Base-by-base conservation (phyloP, 2,329 filamentous ascomycete genomes). In the Cladophialophora carrionii region DNA sequence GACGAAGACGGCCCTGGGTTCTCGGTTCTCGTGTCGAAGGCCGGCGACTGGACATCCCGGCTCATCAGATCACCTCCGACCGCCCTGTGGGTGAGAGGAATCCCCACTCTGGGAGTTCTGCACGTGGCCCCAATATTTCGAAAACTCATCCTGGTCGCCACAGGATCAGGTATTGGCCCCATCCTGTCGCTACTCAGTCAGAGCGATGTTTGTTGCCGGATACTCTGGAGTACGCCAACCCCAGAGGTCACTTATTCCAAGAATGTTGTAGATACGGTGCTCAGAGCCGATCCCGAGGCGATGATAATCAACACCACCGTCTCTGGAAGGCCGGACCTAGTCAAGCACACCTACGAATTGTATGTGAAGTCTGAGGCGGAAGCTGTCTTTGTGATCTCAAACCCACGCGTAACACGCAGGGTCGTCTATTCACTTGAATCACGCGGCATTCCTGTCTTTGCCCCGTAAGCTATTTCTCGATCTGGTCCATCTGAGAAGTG, bases 381-480 rank as follows among this genome's bases (percentile, higher is more conserved):
- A 79, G 90, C 88, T 2, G 88, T 91, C 43, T 87, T 91, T 72
- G 83, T 91, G 65, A 88, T 92, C 71, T 87, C 87, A 62, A 92
- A 92, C 74, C 85, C 87, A 63, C 82, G 77, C 63, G 82, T 91
- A 37, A 91, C 89, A 20, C 83, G 82, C 72, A 85, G 85, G 77
- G 81, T 92, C 1, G 88, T 92, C 0, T 89, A 87, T 73, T 87
- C 84, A 8, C 77, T 92, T 57, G 88, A 91, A 77, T 82, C 80
- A 43, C 81, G 87, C 62, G 88, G 88, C 0, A 76, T 91, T 7
- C 82, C 85, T 2, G 88, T 88, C 8, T 92, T 84, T 76, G 90
- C 90, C 6, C 88, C 90, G 37, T 43, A 43, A 43, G 37, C 17
- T 20, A 43, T 43, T n/a, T 20, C 37, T 7, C 17, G 37, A 17